These are phyloP conservation scores for Botryotinia narcissicola DNA, from an alignment of 2,329 filamentous ascomycete genomes.

Conservation along the genomic window DNA sequence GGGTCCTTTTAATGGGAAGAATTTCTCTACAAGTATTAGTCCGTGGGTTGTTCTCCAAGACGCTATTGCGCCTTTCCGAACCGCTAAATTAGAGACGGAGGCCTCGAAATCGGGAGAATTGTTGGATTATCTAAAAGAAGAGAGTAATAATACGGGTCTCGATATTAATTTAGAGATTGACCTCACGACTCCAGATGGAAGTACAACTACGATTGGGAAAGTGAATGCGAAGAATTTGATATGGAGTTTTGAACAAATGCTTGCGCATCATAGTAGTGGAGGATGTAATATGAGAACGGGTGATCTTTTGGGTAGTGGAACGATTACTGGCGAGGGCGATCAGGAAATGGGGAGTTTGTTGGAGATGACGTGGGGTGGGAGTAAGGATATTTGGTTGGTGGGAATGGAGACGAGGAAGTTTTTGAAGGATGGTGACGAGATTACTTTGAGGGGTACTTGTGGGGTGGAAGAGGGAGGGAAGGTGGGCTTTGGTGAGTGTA, in stretches of 20 bases:
- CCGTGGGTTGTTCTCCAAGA: conserved; percentile 78
- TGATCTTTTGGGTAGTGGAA: conserved; percentile 75
- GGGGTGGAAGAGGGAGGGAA: conserved; percentile 59
- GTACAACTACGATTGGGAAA: conserved; percentile 55
- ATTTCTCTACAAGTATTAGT: conserved; percentile 75
- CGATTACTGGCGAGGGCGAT: conserved; percentile 62
- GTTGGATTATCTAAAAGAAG: conserved; percentile 64
- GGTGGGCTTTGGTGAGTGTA: conserved; percentile 75
- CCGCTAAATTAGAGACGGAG: conserved; percentile 45
- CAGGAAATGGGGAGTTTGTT: conserved; percentile 64
- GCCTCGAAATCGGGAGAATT: conserved; percentile 50
- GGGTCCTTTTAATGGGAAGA: conserved; percentile 81
- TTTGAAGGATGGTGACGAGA: conserved; percentile 70
- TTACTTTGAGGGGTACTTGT: conserved; percentile 64
- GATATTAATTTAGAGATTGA: conserved; percentile 70
- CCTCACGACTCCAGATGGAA: conserved; percentile 51
- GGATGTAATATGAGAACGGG: conserved; percentile 73
- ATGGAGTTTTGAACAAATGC: conserved; percentile 83
- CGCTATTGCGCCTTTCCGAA: conserved; percentile 67
- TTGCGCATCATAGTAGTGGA: conserved; percentile 73
- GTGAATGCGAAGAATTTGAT: conserved; percentile 66
- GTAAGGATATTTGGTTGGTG: conserved; percentile 57
- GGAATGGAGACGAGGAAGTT: conserved; percentile 68
- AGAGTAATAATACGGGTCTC: conserved; percentile 56
- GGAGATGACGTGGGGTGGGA: conserved; percentile 70